phyloP scores from a whole-genome alignment of 768 basidiomycete species.

The Neoboletus magnificus region DNA sequence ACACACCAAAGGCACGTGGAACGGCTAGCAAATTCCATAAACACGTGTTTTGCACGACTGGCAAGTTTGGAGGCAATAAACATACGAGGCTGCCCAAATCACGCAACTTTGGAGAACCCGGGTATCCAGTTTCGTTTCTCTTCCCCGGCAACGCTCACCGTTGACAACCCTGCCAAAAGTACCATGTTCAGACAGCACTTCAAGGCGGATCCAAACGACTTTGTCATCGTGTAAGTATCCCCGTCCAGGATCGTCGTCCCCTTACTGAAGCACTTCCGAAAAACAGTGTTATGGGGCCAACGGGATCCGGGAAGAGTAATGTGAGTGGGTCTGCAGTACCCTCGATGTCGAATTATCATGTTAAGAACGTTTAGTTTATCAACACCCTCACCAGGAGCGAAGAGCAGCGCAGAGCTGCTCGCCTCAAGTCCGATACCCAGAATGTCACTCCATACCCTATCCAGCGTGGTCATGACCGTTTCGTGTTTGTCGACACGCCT shows the following conservation, averaged over 20 bases:
- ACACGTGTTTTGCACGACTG: neutral
- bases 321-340: constrained; percentile 2
- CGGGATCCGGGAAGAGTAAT: constrained; percentile 24
- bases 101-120: neutral
- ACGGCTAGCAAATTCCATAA: neutral
- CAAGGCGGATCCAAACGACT: constrained; percentile 5
- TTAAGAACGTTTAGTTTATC: neutral
- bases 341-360: neutral
- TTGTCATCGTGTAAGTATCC: constrained; percentile 12
- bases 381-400: no score
- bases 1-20: no score
- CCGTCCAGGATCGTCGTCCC: neutral
- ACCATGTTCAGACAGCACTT: constrained; percentile 1
- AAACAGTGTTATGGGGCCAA: constrained; percentile 23
- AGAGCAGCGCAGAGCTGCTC: no score
- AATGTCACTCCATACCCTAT: no score
- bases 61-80: no score
- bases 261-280: neutral
- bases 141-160: neutral
- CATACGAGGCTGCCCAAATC: neutral
- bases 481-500: constrained; percentile 21
- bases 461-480: neutral
- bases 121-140: neutral
- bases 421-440: no score
- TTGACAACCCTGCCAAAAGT: neutral